Evolutionary conservation across 768 basidiomycete genomes (phyloP).

Genomic region (Dioszegia aurantiaca): DNA sequence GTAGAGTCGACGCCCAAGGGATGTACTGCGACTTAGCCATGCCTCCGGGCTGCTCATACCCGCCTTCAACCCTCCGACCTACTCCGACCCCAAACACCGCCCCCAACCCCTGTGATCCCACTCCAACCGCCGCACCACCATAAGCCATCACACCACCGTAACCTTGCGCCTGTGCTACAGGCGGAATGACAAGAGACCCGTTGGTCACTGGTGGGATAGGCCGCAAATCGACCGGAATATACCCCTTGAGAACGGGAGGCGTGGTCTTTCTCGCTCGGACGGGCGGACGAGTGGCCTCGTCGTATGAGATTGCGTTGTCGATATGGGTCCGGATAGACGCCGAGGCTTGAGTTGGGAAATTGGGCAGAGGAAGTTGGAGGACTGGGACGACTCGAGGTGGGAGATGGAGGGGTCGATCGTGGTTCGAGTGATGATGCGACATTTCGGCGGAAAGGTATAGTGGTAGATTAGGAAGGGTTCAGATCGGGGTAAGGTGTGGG

Average conservation of each 20-base stretch:
- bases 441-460: not conserved
- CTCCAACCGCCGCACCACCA: too few relatives aligned
- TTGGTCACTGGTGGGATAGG: conserved; percentile 2
- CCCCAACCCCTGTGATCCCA: too few relatives aligned
- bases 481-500: too few relatives aligned
- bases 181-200: too few relatives aligned
- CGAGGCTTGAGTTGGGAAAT: not conserved
- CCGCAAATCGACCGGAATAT: not conserved
- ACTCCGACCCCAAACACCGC: too few relatives aligned
- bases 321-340: not conserved
- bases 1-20: too few relatives aligned
- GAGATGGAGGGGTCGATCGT: not conserved
- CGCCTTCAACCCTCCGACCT: too few relatives aligned
- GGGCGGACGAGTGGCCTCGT: conserved; percentile 5
- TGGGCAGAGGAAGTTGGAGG: conserved; percentile 5
- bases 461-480: too few relatives aligned
- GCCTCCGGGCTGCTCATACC: too few relatives aligned
- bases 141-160: too few relatives aligned
- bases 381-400: not conserved
- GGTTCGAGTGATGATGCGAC: not conserved
- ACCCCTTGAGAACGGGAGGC: conserved; percentile 1
- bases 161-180: too few relatives aligned
- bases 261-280: conserved; percentile 4
- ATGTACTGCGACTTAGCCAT: too few relatives aligned
- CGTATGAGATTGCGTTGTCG: not conserved